A percentile compares a stretch with the other conserved stretches of the same genome.
phyloP scores from a whole-genome alignment of 1,139 yeast genomes.

The Hanseniaspora gamundiae region DNA sequence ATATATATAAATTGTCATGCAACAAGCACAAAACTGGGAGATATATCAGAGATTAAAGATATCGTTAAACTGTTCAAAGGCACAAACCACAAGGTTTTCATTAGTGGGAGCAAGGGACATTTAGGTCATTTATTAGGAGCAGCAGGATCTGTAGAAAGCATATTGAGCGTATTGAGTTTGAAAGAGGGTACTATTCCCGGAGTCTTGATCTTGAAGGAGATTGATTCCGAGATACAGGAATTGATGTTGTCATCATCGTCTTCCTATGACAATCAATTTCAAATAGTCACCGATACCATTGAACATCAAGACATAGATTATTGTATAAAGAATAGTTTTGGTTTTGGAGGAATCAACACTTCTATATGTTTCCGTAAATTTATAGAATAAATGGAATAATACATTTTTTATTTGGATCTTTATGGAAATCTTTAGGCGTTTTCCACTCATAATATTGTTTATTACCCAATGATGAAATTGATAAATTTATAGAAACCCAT shows the following conservation, averaged over 20 bases:
- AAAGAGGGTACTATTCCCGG: slow-evolving; percentile 56
- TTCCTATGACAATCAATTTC: too few relatives aligned
- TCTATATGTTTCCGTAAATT: slow-evolving; percentile 41
- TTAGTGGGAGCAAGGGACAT: slow-evolving; percentile 83
- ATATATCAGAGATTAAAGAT: slow-evolving; percentile 75
- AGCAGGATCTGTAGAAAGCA: slow-evolving; percentile 88
- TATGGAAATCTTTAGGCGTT: too few relatives aligned
- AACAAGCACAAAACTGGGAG: slow-evolving; percentile 85
- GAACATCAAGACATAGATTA: slow-evolving; percentile 32
- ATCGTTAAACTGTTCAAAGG: slow-evolving; percentile 40
- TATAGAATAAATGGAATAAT: slow-evolving; percentile 2
- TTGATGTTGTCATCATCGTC: slow-evolving; percentile 16
- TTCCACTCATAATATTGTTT: slow-evolving; percentile 4
- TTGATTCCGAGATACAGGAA: slow-evolving; percentile 22
- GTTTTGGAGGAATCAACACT: slow-evolving; percentile 95
- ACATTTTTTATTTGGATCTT: slow-evolving; percentile 2
- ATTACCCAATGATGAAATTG: slow-evolving; percentile 4
- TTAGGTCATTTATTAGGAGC: slow-evolving; percentile 94
- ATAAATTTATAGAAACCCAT: slow-evolving; percentile 54
- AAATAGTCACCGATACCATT: slow-evolving; percentile 43
- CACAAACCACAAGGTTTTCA: slow-evolving; percentile 28
- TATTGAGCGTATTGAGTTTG: slow-evolving; percentile 63
- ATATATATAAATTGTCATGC: slow-evolving; percentile 81
- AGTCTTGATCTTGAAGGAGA: slow-evolving; percentile 52
- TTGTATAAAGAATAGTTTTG: slow-evolving; percentile 85